Evolutionary conservation across 495 filamentous ascomycete species (phyloP).

Genomic region (Penicillium malachiteum): DNA sequence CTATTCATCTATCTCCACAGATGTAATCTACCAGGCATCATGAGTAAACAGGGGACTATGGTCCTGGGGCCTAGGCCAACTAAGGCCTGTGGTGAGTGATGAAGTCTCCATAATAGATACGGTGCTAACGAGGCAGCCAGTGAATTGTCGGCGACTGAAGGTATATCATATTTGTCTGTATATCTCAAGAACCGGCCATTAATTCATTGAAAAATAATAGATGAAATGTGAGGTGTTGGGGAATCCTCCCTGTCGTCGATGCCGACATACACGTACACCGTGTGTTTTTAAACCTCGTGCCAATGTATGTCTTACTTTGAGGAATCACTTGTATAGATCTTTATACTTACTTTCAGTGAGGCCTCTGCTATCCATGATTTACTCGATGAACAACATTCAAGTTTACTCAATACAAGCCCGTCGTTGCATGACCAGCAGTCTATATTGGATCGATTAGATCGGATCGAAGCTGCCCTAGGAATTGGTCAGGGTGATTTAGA

Average conservation of each 20-base stretch:
- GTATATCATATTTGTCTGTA: slow-evolving; percentile 7
- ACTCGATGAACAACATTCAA: slow-evolving; percentile 10
- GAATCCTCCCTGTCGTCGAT: slow-evolving; percentile 37
- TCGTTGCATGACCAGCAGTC: slow-evolving; percentile 19
- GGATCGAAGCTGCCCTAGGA: slow-evolving; percentile 37
- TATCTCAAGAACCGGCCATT: background rate
- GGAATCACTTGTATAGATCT: background rate
- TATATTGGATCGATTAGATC: slow-evolving; percentile 36
- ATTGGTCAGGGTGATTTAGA: slow-evolving; percentile 17
- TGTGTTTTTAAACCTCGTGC: slow-evolving; percentile 44
- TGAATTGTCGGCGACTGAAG: slow-evolving; percentile 43
- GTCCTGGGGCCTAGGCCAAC: slow-evolving; percentile 35
- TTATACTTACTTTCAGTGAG: slow-evolving; percentile 15
- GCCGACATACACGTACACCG: slow-evolving; percentile 27
- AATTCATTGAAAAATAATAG: slow-evolving; percentile 1
- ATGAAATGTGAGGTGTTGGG: slow-evolving; percentile 45
- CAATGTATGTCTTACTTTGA: slow-evolving; percentile 26
- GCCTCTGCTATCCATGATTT: slow-evolving; percentile 33
- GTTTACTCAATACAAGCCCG: slow-evolving; percentile 1
- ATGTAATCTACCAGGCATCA: slow-evolving; percentile 9
- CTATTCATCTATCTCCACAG: background rate
- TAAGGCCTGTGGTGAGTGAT: slow-evolving; percentile 40
- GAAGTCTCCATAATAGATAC: background rate
- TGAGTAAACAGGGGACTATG: slow-evolving; percentile 18
- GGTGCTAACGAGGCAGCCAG: slow-evolving; percentile 22